These are phyloP conservation scores for Hypomyces rosellus DNA, from an alignment of 2,329 filamentous ascomycete species.

Conservation along the genomic window DNA sequence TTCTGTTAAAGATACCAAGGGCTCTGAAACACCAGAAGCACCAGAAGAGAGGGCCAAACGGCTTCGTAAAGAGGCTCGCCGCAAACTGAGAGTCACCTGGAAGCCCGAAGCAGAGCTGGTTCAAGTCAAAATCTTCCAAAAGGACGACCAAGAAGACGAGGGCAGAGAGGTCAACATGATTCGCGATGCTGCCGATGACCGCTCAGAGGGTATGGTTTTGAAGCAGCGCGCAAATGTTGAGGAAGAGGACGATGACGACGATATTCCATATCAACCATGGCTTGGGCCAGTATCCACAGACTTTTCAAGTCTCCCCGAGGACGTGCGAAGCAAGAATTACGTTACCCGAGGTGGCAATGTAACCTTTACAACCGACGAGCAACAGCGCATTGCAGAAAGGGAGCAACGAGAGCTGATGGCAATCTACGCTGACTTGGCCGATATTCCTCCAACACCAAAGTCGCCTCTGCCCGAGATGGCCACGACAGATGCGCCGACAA, in stretches of 20 bases:
- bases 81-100: slow-evolving; percentile 65
- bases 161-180: slow-evolving; percentile 62
- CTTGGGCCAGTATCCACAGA: slow-evolving; percentile 40
- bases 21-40: slow-evolving; percentile 54
- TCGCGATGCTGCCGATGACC: slow-evolving; percentile 65
- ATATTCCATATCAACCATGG: slow-evolving; percentile 48
- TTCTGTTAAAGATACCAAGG: slow-evolving; percentile 45
- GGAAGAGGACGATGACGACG: slow-evolving; percentile 54
- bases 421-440: slow-evolving; percentile 47
- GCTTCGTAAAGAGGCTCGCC: slow-evolving; percentile 64
- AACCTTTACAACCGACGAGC: slow-evolving; percentile 48
- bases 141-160: slow-evolving; percentile 64
- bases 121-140: slow-evolving; percentile 62
- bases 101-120: slow-evolving; percentile 61
- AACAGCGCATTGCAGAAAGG: slow-evolving; percentile 48
- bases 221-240: slow-evolving; percentile 46
- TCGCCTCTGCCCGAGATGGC: slow-evolving; percentile 39
- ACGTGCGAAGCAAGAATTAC: slow-evolving; percentile 42
- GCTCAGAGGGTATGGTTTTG: slow-evolving; percentile 64
- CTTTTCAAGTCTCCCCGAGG: slow-evolving; percentile 40
- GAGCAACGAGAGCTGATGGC: slow-evolving; percentile 56
- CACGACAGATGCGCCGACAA: slow-evolving; percentile 18
- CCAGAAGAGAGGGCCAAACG: slow-evolving; percentile 61
- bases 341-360: slow-evolving; percentile 48
- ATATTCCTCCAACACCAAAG: slow-evolving; percentile 52